Percentiles rank a stretch among this genome's conserved stretches.
Evolutionary conservation across 1,284 basidiomycete species (phyloP).

Genomic region (Sparassis latifolia): DNA sequence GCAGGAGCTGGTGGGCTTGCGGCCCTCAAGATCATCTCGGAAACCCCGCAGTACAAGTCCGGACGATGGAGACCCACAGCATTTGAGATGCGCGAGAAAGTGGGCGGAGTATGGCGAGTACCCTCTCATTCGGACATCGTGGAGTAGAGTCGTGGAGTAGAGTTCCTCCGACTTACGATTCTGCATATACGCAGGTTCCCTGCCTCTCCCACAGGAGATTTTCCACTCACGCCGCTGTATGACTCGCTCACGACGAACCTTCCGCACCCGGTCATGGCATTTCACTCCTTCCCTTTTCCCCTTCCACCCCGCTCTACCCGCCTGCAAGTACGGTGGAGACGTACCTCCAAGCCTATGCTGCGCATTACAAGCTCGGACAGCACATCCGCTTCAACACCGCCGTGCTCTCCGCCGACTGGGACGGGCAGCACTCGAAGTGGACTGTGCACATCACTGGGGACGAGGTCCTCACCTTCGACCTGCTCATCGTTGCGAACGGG

Average conservation of each 20-base stretch:
- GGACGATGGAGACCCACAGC: conserved; percentile 51
- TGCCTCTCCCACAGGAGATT: conserved; percentile 39
- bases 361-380: conserved; percentile 45
- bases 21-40: conserved; percentile 54
- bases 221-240: conserved; percentile 64
- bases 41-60: conserved; percentile 46
- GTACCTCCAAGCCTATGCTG: conserved; percentile 57
- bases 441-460: conserved; percentile 25
- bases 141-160: neutral
- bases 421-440: conserved; percentile 33
- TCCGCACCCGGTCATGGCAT: conserved; percentile 72
- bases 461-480: conserved; percentile 43
- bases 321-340: conserved; percentile 45
- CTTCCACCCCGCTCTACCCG: conserved; percentile 64
- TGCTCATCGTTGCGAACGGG: conserved; percentile 66
- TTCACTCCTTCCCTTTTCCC: conserved; percentile 53
- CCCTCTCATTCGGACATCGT: neutral
- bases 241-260: conserved; percentile 73
- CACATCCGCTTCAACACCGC: conserved; percentile 49
- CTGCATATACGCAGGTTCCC: conserved; percentile 40
- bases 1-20: conserved; percentile 65
- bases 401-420: conserved; percentile 40
- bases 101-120: conserved; percentile 70
- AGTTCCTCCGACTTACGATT: neutral
- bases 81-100: conserved; percentile 56